Evolutionary conservation across 805 yeast species (phyloP).

Genomic region (Candida succiphila): DNA sequence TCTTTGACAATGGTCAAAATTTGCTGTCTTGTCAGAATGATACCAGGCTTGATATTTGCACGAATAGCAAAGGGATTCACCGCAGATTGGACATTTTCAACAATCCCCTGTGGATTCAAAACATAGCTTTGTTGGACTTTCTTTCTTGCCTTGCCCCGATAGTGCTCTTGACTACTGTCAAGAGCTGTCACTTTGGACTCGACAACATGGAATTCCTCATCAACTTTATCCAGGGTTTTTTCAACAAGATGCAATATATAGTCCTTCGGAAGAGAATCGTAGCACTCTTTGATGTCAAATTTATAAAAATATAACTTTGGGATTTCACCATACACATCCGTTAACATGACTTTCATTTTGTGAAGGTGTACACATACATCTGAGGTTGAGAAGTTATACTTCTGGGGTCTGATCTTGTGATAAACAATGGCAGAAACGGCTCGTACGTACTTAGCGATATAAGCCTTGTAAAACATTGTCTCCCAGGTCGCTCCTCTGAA

Average conservation of each 20-base stretch:
- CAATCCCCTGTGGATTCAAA: neutral
- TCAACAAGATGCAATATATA: slow-evolving; percentile 14
- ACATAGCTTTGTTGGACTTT: too few species aligned
- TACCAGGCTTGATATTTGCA: neutral
- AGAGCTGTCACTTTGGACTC: neutral
- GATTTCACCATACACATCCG: slow-evolving; percentile 9
- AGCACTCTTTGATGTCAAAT: slow-evolving; percentile 71
- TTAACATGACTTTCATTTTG: slow-evolving; percentile 24
- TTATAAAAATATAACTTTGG: slow-evolving; percentile 44
- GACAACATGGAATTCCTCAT: neutral
- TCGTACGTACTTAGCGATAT: slow-evolving; percentile 26
- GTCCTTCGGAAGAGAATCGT: slow-evolving; percentile 54
- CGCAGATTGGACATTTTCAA: neutral
- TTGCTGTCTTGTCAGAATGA: slow-evolving; percentile 29
- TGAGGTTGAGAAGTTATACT: slow-evolving; percentile 22
- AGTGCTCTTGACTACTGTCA: neutral
- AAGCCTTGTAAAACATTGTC: slow-evolving; percentile 21
- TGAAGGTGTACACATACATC: slow-evolving; percentile 33
- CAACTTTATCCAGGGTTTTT: slow-evolving; percentile 3
- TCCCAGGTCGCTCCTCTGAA: slow-evolving; percentile 25
- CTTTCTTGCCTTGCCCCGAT: neutral
- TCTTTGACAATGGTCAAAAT: slow-evolving; percentile 33
- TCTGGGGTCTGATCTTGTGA: slow-evolving; percentile 2
- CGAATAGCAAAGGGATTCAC: neutral
- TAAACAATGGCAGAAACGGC: slow-evolving; percentile 34